Evolutionary conservation across 192 early-diverging fungal genomes (phyloP).

Genomic region (Podila minutissima): DNA sequence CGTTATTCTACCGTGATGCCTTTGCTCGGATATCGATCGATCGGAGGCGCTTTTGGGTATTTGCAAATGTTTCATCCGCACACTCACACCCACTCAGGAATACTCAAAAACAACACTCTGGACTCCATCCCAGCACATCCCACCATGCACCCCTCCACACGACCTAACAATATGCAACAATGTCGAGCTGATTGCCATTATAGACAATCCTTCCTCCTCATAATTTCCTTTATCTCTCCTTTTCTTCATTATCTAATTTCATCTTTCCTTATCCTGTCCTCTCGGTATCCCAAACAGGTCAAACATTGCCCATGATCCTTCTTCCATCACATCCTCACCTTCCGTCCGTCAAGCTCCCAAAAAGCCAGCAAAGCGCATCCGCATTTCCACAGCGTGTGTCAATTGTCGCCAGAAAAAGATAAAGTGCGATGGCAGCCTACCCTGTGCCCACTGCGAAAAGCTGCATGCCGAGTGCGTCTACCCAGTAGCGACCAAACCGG

Average conservation of each 20-base stretch:
- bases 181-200: background rate
- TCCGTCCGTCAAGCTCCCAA: conserved; percentile 12
- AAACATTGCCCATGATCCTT: background rate
- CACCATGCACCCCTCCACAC: background rate
- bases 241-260: background rate
- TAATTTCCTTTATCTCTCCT: background rate
- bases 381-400: conserved; percentile 55
- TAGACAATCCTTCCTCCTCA: background rate
- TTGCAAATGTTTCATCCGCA: no score
- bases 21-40: no score
- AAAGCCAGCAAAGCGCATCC: conserved; percentile 49
- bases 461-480: conserved; percentile 37
- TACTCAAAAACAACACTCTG: background rate
- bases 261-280: background rate
- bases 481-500: conserved; percentile 36
- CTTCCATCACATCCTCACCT: conserved; percentile 7
- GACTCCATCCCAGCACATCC: conserved; percentile 1
- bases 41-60: no score
- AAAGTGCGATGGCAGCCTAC: conserved; percentile 54
- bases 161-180: background rate
- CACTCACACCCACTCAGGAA: no score
- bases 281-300: background rate
- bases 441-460: conserved; percentile 55
- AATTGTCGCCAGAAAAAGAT: conserved; percentile 56
- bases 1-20: no score